Evolutionary conservation across 2,329 filamentous ascomycete genomes (phyloP).

Genomic region (Phyllosticta citriasiana): DNA sequence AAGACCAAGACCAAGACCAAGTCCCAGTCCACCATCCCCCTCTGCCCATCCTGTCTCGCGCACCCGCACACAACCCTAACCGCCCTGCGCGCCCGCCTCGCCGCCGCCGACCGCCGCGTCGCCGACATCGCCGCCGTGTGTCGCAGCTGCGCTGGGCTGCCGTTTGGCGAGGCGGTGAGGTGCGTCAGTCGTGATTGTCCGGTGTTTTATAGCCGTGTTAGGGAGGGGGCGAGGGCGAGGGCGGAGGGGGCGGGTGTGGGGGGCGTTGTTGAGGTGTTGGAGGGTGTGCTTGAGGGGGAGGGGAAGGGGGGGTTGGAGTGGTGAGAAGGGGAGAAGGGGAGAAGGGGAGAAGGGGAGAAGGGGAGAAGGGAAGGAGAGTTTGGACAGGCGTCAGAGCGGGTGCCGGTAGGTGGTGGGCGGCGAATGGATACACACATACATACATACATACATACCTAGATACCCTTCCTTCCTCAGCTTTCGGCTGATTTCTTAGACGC

Average conservation of each 20-base stretch:
- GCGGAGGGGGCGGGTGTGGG: slow-evolving; percentile 18
- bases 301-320: not conserved
- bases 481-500: too few relatives aligned
- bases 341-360: not conserved
- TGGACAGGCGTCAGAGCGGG: too few relatives aligned
- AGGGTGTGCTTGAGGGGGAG: slow-evolving; percentile 12
- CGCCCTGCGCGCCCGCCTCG: slow-evolving; percentile 52
- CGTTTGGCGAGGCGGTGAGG: slow-evolving; percentile 64
- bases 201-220: slow-evolving; percentile 73
- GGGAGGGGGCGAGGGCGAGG: slow-evolving; percentile 36
- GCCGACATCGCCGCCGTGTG: slow-evolving; percentile 62
- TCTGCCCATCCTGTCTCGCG: slow-evolving; percentile 51
- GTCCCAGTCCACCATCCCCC: slow-evolving; percentile 23
- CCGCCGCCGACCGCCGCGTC: slow-evolving; percentile 52
- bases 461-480: too few relatives aligned
- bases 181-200: slow-evolving; percentile 91
- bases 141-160: slow-evolving; percentile 64
- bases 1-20: slow-evolving; percentile 16
- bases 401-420: too few relatives aligned
- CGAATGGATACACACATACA: too few relatives aligned
- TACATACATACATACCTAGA: too few relatives aligned
- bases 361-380: not conserved
- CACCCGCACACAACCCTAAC: slow-evolving; percentile 53
- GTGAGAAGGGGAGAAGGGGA: not conserved
- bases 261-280: slow-evolving; percentile 20